A percentile compares a stretch with the other conserved stretches of the same genome.
phyloP scores from a whole-genome alignment of 1,139 yeast genomes.

The Lodderomyces parapsilosis region DNA sequence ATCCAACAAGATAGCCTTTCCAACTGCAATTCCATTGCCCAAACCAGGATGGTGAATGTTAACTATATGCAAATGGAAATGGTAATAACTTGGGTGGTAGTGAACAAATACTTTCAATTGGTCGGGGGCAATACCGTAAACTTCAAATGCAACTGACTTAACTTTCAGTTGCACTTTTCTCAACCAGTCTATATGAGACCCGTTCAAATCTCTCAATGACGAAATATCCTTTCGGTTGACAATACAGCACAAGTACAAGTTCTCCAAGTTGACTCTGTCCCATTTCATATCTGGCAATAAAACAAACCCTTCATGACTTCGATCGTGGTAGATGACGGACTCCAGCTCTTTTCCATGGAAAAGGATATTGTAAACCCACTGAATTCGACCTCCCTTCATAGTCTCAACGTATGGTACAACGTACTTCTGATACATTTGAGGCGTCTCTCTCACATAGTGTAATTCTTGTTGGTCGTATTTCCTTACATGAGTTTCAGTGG shows the following conservation, averaged over 20 bases:
- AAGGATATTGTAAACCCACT: constrained; percentile 90
- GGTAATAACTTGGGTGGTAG: constrained; percentile 95
- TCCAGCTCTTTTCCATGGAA: constrained; percentile 85
- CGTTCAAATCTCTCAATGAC: constrained; percentile 71
- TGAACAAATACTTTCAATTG: constrained; percentile 76
- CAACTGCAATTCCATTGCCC: constrained; percentile 70
- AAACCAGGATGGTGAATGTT: constrained; percentile 70
- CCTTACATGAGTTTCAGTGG: constrained; percentile 78
- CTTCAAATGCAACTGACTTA: constrained; percentile 44
- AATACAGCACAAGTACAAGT: constrained; percentile 77
- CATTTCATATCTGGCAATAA: constrained; percentile 86
- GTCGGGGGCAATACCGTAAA: constrained; percentile 36
- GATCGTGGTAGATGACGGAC: constrained; percentile 62
- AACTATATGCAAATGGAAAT: constrained; percentile 91
- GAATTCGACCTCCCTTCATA: constrained; percentile 73
- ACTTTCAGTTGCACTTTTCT: constrained; percentile 44
- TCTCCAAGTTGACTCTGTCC: constrained; percentile 72
- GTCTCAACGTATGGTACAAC: constrained; percentile 77
- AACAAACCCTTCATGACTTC: constrained; percentile 53
- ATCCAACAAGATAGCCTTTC: constrained; percentile 80
- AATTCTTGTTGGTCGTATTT: constrained; percentile 61
- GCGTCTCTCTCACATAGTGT: constrained; percentile 76
- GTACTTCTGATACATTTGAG: constrained; percentile 58
- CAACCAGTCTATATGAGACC: constrained; percentile 58
- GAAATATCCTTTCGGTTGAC: constrained; percentile 71